A percentile compares a stretch with the other conserved stretches of the same genome.
Evolutionary conservation across 192 early-diverging fungal genomes (phyloP).

Genomic region (Thamnidium elegans): DNA sequence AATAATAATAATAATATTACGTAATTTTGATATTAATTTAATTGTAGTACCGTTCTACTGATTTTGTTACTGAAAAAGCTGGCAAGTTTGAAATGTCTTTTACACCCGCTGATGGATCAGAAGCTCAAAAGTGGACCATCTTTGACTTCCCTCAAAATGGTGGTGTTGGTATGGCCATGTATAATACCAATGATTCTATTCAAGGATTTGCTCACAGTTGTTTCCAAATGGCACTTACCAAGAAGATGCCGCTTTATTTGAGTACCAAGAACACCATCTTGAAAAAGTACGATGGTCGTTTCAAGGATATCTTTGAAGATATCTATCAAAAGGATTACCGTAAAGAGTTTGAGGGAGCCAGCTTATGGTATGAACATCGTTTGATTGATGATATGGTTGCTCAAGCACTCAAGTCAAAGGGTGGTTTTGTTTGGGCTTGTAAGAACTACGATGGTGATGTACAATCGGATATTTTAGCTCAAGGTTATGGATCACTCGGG

Average conservation of each 20-base stretch:
- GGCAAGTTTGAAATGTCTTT: slow-evolving; percentile 85
- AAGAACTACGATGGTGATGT: slow-evolving; percentile 97
- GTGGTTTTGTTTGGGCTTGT: slow-evolving; percentile 90
- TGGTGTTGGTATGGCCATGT: slow-evolving; percentile 96
- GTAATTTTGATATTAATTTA: slow-evolving; percentile 49
- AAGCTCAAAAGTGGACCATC: slow-evolving; percentile 61
- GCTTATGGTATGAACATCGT: slow-evolving; percentile 97
- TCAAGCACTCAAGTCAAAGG: slow-evolving; percentile 89
- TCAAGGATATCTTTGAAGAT: slow-evolving; percentile 96
- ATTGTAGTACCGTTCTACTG: slow-evolving; percentile 92
- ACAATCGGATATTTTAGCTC: slow-evolving; percentile 91
- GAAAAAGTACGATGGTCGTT: slow-evolving; percentile 96
- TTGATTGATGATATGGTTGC: slow-evolving; percentile 99
- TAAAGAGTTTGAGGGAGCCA: slow-evolving; percentile 23
- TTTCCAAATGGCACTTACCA: slow-evolving; percentile 89
- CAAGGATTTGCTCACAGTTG: slow-evolving; percentile 90
- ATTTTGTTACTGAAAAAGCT: slow-evolving; percentile 84
- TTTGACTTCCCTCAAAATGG: slow-evolving; percentile 74
- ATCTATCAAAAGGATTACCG: slow-evolving; percentile 67
- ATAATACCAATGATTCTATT: slow-evolving; percentile 90
- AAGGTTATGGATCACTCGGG: slow-evolving; percentile 88
- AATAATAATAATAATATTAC: no score
- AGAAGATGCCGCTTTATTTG: slow-evolving; percentile 95
- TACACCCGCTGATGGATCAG: slow-evolving; percentile 65
- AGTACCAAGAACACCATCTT: slow-evolving; percentile 98